Evolutionary conservation across 139 green algal species (phyloP).

Genomic region (Desmodesmus armatus): DNA sequence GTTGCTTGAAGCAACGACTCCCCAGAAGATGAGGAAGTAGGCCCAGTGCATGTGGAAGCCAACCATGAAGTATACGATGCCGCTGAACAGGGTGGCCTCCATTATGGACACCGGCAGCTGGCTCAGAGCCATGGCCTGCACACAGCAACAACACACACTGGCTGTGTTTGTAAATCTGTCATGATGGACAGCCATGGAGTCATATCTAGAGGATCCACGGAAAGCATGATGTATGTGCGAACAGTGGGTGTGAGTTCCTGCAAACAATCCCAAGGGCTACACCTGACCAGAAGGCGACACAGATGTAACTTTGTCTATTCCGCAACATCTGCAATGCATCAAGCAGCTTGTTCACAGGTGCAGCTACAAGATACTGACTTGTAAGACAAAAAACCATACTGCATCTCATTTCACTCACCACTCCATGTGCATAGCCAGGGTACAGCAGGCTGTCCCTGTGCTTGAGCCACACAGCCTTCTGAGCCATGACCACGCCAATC

Average conservation of each 20-base stretch:
- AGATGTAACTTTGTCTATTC: no score
- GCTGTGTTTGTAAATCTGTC: background rate
- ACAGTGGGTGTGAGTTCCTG: no score
- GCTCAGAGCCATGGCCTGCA: constrained; percentile 47
- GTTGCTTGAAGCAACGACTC: constrained; percentile 35
- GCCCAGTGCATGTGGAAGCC: constrained; percentile 46
- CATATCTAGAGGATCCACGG: background rate
- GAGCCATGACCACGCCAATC: constrained; percentile 63
- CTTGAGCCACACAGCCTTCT: constrained; percentile 78
- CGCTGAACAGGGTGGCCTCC: constrained; percentile 65
- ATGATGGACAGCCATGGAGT: background rate
- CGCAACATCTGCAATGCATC: background rate
- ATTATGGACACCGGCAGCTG: constrained; percentile 58
- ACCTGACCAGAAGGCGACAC: no score
- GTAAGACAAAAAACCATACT: background rate
- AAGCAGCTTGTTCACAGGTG: background rate
- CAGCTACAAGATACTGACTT: no score
- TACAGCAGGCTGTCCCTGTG: constrained; percentile 79
- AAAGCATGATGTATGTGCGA: no score
- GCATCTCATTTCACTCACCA: constrained; percentile 8
- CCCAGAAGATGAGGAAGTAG: constrained; percentile 39
- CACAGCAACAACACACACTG: background rate
- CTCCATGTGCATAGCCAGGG: constrained; percentile 58
- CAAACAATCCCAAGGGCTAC: no score
- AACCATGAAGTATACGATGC: constrained; percentile 78